A percentile compares a stretch with the other conserved stretches of the same genome.
Conservation (phyloP, 2,329 filamentous ascomycete genomes). For the Teratosphaeria zuluensis region DNA sequence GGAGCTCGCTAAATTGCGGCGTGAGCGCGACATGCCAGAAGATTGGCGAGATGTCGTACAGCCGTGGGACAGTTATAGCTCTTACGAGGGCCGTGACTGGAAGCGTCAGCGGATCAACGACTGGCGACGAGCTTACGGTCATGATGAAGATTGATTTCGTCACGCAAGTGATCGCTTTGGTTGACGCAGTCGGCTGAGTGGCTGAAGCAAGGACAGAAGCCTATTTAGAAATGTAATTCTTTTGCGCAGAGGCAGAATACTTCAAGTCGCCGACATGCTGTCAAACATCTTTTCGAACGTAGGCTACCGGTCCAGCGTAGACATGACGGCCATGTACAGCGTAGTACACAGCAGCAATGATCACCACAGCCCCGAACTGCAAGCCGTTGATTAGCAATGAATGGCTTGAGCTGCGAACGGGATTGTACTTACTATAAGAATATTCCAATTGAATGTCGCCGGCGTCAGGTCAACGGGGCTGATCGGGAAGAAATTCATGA, state of each 20-base stretch:
- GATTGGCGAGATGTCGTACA: background rate
- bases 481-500: slow-evolving; percentile 42
- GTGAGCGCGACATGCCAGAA: background rate
- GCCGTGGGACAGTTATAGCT: background rate
- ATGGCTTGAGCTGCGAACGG: background rate
- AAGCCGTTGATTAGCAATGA: slow-evolving; percentile 13
- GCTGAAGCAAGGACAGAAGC: too few relatives aligned
- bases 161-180: background rate
- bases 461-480: slow-evolving; percentile 22
- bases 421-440: slow-evolving; percentile 12
- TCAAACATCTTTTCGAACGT: background rate
- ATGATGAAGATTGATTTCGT: too few relatives aligned
- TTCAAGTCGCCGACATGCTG: background rate
- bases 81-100: background rate
- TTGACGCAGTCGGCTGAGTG: background rate
- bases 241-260: background rate
- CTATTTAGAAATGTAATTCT: too few relatives aligned
- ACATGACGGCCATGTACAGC: slow-evolving; percentile 20
- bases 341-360: slow-evolving; percentile 34
- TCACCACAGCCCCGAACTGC: slow-evolving; percentile 31
- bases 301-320: slow-evolving; percentile 13
- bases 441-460: slow-evolving; percentile 38
- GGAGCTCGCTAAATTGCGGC: background rate
- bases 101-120: background rate
- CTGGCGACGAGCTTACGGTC: background rate